Evolutionary conservation across 495 filamentous ascomycete genomes (phyloP).

Genomic region (Endocarpon pusillum): DNA sequence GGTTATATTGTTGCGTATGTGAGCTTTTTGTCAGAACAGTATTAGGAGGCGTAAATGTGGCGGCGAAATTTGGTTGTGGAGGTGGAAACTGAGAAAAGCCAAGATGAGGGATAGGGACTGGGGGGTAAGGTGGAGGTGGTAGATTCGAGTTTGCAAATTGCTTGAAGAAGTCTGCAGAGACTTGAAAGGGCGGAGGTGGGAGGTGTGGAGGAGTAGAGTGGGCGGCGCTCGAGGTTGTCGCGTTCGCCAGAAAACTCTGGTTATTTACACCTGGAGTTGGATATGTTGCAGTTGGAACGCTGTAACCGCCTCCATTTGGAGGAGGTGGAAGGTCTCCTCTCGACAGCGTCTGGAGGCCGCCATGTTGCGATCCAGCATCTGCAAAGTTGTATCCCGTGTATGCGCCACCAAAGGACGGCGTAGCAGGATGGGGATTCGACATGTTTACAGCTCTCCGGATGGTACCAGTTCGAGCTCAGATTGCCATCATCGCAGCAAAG

Average conservation of each 20-base stretch:
- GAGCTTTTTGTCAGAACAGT: background rate
- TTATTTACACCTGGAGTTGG: background rate
- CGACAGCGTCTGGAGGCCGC: slow-evolving; percentile 13
- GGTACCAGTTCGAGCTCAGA: too few species aligned
- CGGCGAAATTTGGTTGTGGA: slow-evolving; percentile 5
- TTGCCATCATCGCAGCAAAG: too few species aligned
- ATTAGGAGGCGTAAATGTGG: background rate
- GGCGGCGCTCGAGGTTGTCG: background rate
- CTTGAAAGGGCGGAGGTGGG: slow-evolving; percentile 9
- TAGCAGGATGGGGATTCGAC: slow-evolving; percentile 39
- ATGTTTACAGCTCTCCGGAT: too few species aligned
- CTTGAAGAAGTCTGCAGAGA: slow-evolving; percentile 17
- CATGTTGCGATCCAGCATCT: slow-evolving; percentile 21
- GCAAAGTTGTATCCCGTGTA: too few species aligned
- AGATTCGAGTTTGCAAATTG: slow-evolving; percentile 14
- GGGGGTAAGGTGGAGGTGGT: slow-evolving; percentile 12
- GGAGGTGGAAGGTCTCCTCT: slow-evolving; percentile 2
- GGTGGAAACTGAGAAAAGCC: slow-evolving; percentile 13
- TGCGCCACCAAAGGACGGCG: slow-evolving; percentile 31
- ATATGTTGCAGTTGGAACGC: background rate
- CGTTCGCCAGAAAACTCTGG: background rate
- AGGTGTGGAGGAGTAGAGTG: slow-evolving; percentile 11
- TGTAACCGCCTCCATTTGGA: slow-evolving; percentile 1
- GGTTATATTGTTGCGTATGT: too few species aligned
- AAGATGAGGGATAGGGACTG: slow-evolving; percentile 12